Base-by-base conservation (phyloP, 2,329 filamentous ascomycete species). In the Rhynchosporium graminicola region DNA sequence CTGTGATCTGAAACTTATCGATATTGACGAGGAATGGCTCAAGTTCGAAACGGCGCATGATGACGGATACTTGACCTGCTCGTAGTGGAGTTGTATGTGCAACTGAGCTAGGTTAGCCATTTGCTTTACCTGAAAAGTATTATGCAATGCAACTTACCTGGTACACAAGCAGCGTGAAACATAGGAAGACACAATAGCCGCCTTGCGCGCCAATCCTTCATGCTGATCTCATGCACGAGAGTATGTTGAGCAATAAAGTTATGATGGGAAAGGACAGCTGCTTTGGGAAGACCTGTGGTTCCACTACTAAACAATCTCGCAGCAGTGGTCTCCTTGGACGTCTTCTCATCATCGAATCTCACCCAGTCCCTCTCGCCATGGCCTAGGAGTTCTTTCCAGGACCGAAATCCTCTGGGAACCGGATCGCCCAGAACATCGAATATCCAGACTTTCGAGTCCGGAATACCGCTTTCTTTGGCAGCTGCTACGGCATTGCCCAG, bases 41-140 rank as follows among this genome's bases (percentile, higher is more conserved):
- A 61, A 95, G 90, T 72, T 94, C 87, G 74, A 93, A 96, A 54
- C 84, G 82, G 3, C 84, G 77, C 90, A 96, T 93, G 62, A 95
- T 79, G 10, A 67, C 45, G 8, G 66, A 60, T 7, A 59, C 26
- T 1, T 68, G 42, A 4, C 70, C 70, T 3, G 31, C n/a, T 60
- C 66, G 67, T 5, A 70, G 56, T 13, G 66, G 58, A 0, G 65
- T 87, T 87, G 78, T 95, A 90, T 51, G 84, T 83, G 74, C 85
- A 85, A 38, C 87, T 87, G 90, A 76, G 29, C 38, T 4, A 58
- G 3, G 12, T 45, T 33, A 50, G 38, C 12, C 20, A 3, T 48
- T 4, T 13, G n/a, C 10, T 38, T 10, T 13, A 12, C 8, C 26
- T 20, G 13, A 31, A 1, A 31, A 6, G 4, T 13, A 8, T 31